Percentiles rank a stretch among this genome's conserved stretches.
Evolutionary conservation across 2,329 filamentous ascomycete genomes (phyloP).

Genomic region (Septoria linicola): DNA sequence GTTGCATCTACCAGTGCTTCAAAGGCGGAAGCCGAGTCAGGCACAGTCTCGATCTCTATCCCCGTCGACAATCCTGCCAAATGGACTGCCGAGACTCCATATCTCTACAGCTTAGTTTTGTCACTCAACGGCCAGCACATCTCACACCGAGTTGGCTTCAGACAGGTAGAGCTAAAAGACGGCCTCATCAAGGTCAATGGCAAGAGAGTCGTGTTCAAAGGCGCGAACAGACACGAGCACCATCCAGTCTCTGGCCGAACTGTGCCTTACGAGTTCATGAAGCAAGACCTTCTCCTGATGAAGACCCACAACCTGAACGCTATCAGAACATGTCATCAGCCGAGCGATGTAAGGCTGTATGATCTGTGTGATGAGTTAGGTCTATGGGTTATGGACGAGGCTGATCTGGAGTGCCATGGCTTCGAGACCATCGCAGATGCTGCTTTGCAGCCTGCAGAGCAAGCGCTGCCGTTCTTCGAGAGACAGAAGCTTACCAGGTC

Average conservation of each 20-base stretch:
- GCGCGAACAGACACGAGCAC: conserved; percentile 70
- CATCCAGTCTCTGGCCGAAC: conserved; percentile 63
- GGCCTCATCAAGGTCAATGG: conserved; percentile 65
- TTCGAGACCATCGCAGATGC: conserved; percentile 41
- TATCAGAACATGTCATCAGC: conserved; percentile 67
- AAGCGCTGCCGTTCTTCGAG: conserved; percentile 52
- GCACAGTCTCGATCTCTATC: conserved; percentile 39
- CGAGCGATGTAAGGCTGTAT: conserved; percentile 60
- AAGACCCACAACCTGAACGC: conserved; percentile 71
- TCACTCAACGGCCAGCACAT: conserved; percentile 46
- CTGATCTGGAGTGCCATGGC: conserved; percentile 51
- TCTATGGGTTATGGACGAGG: conserved; percentile 62
- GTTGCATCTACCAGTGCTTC: conserved; percentile 34
- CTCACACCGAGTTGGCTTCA: conserved; percentile 61
- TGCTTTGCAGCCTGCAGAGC: conserved; percentile 47
- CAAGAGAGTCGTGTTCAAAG: conserved; percentile 59
- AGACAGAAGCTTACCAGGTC: conserved; percentile 53
- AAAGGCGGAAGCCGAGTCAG: conserved; percentile 17
- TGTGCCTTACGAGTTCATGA: conserved; percentile 62
- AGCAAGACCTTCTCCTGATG: conserved; percentile 64
- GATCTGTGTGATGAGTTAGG: conserved; percentile 66
- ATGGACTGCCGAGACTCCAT: conserved; percentile 67
- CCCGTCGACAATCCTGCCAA: conserved; percentile 57
- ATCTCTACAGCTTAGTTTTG: conserved; percentile 58
- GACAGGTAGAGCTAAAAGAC: conserved; percentile 61